Base-by-base conservation (phyloP, 2,329 filamentous ascomycete species). In the Lecanicillium sp. region DNA sequence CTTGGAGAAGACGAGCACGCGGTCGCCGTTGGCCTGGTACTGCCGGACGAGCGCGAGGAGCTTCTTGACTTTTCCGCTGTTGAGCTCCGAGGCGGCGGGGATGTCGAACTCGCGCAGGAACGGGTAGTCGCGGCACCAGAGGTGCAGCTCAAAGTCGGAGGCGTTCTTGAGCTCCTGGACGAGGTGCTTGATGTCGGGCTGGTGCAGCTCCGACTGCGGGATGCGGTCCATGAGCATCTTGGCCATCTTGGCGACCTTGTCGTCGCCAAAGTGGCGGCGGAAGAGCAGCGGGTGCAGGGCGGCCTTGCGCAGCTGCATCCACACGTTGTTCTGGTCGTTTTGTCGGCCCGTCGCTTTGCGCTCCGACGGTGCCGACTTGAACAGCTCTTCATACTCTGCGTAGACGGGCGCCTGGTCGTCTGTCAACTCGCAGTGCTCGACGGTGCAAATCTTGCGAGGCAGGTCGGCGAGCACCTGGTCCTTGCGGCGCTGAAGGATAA, bases 401-500 rank as follows among this genome's bases (percentile, higher is more conserved):
- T 97, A 97, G 1, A 94, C 81, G 7, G 76, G 71, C 55, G 75
- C 76, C 62, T 98, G 93, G 0, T 74, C 71, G 2, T 77, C 70
- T 24, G 85, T 86, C 71, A 97, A 81, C 5, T 86, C 80, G 64
- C 91, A 96, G 60, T 86, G 85, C 52, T 90, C 82, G 1, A 96
- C 83, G 3, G 81, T 80, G 51, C 83, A 81, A 10, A 78, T 81
- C 70, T 97, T 97, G 44, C 75, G 73, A 0, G 93, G 90, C 54
- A 98, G 76, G 60, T 93, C 86, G 39, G 72, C 72, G n/a, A 97
- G 75, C 8, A 96, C 90, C 60, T 97, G 90, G 41, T 87, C 81
- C 70, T 98, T 98, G 69, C 93, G 91, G 7, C 93, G 81, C 53
- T 95, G 88, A 3, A 98, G 72, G 46, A 98, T 93, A 62, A 98